phyloP scores from a whole-genome alignment of 345 rosid genomes.

The Populus simonii region DNA sequence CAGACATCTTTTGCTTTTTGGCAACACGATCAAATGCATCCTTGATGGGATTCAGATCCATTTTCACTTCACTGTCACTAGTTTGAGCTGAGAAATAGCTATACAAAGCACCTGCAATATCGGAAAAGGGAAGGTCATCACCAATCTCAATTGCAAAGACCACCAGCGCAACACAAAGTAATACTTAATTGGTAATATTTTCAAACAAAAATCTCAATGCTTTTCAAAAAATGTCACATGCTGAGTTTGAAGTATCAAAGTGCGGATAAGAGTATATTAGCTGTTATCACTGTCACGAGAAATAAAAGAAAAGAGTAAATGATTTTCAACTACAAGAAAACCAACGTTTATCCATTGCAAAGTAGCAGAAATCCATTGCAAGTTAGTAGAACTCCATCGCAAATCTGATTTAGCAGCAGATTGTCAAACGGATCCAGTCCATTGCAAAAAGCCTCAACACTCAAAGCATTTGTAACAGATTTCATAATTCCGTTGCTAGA shows the following conservation, averaged over 20 bases:
- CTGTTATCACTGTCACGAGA: background rate
- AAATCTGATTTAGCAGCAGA: background rate
- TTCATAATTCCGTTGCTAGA: background rate
- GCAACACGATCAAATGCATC: constrained; percentile 79
- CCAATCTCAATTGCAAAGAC: background rate
- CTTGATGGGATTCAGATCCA: constrained; percentile 70
- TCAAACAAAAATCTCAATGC: background rate
- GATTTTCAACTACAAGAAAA: background rate
- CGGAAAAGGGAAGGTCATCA: background rate
- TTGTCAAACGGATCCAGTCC: background rate
- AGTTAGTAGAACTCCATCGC: background rate
- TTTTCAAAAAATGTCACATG: background rate
- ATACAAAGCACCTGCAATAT: constrained; percentile 8
- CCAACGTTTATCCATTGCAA: background rate
- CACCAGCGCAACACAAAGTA: background rate
- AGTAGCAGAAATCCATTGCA: background rate
- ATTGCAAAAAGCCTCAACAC: background rate
- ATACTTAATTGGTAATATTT: background rate
- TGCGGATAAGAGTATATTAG: background rate
- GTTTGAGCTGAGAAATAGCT: background rate
- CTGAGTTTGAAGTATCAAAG: background rate
- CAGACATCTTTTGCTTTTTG: constrained; percentile 66
- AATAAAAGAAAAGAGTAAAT: background rate
- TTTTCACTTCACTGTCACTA: constrained; percentile 14
- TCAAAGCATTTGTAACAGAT: background rate